Evolutionary conservation across 208 protist species (phyloP).

Genomic region (Tritrichomonas musculus): DNA sequence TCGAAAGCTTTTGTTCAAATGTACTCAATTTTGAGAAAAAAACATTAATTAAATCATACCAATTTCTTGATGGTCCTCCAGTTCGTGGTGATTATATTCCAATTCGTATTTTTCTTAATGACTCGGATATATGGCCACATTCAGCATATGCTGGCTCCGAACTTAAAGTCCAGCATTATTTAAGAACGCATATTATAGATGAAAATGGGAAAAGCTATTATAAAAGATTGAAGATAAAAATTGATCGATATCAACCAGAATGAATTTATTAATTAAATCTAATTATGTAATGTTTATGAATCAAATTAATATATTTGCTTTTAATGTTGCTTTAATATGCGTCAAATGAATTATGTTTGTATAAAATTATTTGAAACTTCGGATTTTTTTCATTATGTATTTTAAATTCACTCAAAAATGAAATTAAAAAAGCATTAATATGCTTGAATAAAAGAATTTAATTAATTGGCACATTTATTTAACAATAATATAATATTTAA

Average conservation of each 20-base stretch:
- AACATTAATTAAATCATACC: not conserved
- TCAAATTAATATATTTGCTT: too few species aligned
- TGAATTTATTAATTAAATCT: not conserved
- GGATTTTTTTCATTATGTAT: too few species aligned
- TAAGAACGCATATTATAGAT: not conserved
- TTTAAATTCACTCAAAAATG: too few species aligned
- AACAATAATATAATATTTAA: too few species aligned
- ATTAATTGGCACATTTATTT: too few species aligned
- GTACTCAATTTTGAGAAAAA: not conserved
- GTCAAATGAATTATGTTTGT: too few species aligned
- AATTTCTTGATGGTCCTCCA: constrained; percentile 4
- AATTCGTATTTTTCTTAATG: not conserved
- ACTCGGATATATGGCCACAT: not conserved
- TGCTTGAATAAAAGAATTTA: too few species aligned
- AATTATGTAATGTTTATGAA: too few species aligned
- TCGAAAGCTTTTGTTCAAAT: not conserved
- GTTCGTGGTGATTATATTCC: not conserved
- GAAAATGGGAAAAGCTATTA: not conserved
- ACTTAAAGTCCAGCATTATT: not conserved
- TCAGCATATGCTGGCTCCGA: not conserved
- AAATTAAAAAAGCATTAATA: too few species aligned
- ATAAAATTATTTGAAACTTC: too few species aligned
- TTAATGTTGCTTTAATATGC: too few species aligned
- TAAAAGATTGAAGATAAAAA: not conserved
- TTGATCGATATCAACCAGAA: not conserved